These are phyloP conservation scores for Nothopassalora personata DNA, from an alignment of 2,329 filamentous ascomycete species.

Conservation along the genomic window DNA sequence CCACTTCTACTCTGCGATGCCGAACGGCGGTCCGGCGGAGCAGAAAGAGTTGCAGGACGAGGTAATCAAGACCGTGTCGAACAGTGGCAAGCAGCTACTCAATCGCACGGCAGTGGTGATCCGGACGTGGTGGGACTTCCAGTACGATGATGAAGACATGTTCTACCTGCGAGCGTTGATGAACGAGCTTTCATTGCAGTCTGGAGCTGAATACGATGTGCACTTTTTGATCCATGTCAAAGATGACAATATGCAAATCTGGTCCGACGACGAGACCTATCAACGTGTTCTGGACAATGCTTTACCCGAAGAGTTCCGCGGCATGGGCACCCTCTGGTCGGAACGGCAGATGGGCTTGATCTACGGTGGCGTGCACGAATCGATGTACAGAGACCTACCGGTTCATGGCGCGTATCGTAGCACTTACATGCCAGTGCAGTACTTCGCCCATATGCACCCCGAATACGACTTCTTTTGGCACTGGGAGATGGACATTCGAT, in stretches of 20 bases:
- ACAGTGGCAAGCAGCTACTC: slow-evolving; percentile 32
- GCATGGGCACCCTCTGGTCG: slow-evolving; percentile 50
- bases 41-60: slow-evolving; percentile 20
- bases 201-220: slow-evolving; percentile 74
- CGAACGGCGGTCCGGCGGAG: slow-evolving; percentile 25
- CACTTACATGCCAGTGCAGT: slow-evolving; percentile 89
- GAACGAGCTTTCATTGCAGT: slow-evolving; percentile 68
- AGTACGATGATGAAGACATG: slow-evolving; percentile 73
- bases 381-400: slow-evolving; percentile 54
- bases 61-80: slow-evolving; percentile 2
- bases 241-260: slow-evolving; percentile 72
- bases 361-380: slow-evolving; percentile 47
- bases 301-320: slow-evolving; percentile 45
- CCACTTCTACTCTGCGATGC: slow-evolving; percentile 40
- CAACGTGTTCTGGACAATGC: slow-evolving; percentile 55
- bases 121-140: slow-evolving; percentile 73
- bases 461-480: slow-evolving; percentile 93
- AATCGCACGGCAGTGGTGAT: slow-evolving; percentile 73
- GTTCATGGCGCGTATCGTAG: slow-evolving; percentile 66
- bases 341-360: slow-evolving; percentile 52
- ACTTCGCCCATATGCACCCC: slow-evolving; percentile 81
- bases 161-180: slow-evolving; percentile 78
- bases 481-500: slow-evolving; percentile 90
- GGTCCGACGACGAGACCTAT: slow-evolving; percentile 70
- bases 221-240: slow-evolving; percentile 84